Conservation (phyloP, 257 asterid genomes). For the Ballota nigra region DNA sequence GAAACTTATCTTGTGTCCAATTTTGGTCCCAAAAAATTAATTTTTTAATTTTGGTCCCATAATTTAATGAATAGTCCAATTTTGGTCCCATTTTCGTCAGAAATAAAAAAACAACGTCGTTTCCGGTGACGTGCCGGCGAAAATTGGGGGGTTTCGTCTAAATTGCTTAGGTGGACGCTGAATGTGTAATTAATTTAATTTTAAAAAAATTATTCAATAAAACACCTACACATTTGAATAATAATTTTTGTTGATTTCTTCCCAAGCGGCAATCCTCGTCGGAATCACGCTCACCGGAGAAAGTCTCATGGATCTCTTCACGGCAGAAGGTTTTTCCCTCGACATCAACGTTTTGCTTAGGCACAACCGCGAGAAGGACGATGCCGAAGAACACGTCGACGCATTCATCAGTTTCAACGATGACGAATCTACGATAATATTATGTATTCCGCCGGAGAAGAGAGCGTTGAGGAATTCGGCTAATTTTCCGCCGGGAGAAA, state of each 20-base stretch:
- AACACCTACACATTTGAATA: too few species aligned
- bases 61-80: too few species aligned
- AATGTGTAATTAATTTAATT: too few species aligned
- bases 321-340: constrained; percentile 54
- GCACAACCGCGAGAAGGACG: constrained; percentile 87
- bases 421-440: constrained; percentile 30
- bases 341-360: constrained; percentile 81
- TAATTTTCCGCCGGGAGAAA: constrained; percentile 76
- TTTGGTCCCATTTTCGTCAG: too few species aligned
- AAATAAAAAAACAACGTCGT: too few species aligned
- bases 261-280: constrained; percentile 70
- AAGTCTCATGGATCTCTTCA: constrained; percentile 71
- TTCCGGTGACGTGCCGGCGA: too few species aligned
- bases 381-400: constrained; percentile 70
- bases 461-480: constrained; percentile 76
- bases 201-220: too few species aligned
- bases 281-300: constrained; percentile 69
- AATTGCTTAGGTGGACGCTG: too few species aligned
- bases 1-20: too few species aligned
- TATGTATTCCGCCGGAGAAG: constrained; percentile 60
- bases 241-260: constrained; percentile 20
- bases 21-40: too few species aligned
- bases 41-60: too few species aligned
- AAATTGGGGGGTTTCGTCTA: too few species aligned
- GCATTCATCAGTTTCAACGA: constrained; percentile 47